Evolutionary conservation across 768 basidiomycete species (phyloP), one percentile per base, ranked within the genome.

Genomic region (Phaeotremella fagi): DNA sequence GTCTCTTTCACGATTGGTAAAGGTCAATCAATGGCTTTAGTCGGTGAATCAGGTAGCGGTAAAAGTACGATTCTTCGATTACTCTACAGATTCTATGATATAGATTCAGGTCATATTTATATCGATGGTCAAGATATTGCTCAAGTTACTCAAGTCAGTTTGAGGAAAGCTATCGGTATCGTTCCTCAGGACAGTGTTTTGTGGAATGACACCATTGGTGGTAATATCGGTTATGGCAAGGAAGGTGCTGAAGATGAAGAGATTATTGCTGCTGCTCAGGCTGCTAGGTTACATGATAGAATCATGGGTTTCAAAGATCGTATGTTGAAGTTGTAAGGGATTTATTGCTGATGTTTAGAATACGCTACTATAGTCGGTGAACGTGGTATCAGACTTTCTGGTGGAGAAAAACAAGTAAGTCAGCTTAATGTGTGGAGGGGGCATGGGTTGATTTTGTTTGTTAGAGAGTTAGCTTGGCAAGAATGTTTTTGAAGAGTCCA

Each of bases 51-150:
- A 2, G 88, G 88, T 1, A 78, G 85, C 2, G 85, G 89, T 12
- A 92, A 90, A 73, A 66, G 59, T 16, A 73, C 73, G 0, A 83
- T 90, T 50, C 75, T 90, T 45, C 85, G 89, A n/a, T 79, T 92
- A 25, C 78, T 98, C 15, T 95, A 89, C 74, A 81, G 91, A 20
- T 90, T 98, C 76, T 95, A 97, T 71, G 91, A 97, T 64, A 79
- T 91, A 14, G 79, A 81, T 16, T 82, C 83, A 49, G 90, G 90
- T 27, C 81, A 86, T 55, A 90, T 94, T 60, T 75, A 83, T 42
- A 83, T 94, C 55, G 90, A 95, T 63, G 88, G 86, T 3, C 80
- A 87, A 64, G 88, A 95, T 63, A 87, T 97, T 50, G 83, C 86
- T 28, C 83, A 91, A 54, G 82, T 97, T 4, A 91, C 90, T 0